phyloP scores from a whole-genome alignment of 2,329 filamentous ascomycete species.

The Elsinoe australis region DNA sequence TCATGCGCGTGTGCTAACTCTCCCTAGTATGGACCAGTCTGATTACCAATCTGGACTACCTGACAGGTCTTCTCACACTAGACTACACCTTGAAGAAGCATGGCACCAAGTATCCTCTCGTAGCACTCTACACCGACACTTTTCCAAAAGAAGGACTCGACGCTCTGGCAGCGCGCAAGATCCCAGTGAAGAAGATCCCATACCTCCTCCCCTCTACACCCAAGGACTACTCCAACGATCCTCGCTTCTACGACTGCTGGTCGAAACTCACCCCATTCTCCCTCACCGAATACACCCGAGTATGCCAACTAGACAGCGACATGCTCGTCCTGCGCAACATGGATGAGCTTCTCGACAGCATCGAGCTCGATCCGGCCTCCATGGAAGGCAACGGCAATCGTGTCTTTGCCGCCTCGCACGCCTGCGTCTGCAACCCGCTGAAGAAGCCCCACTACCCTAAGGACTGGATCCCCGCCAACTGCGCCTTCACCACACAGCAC shows the following conservation, averaged over 20 bases:
- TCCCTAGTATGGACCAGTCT: slow-evolving; percentile 68
- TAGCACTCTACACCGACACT: slow-evolving; percentile 74
- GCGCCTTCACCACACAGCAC: slow-evolving; percentile 55
- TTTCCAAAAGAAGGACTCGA: slow-evolving; percentile 61
- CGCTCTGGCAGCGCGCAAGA: slow-evolving; percentile 61
- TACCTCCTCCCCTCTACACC: slow-evolving; percentile 60
- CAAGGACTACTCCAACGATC: slow-evolving; percentile 67
- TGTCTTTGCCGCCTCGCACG: slow-evolving; percentile 77
- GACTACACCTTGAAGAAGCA: slow-evolving; percentile 63
- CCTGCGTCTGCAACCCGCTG: slow-evolving; percentile 79
- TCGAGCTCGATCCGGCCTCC: slow-evolving; percentile 57
- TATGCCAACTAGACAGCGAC: slow-evolving; percentile 81
- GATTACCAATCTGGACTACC: slow-evolving; percentile 76
- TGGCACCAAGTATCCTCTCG: slow-evolving; percentile 63
- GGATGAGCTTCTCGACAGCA: slow-evolving; percentile 77
- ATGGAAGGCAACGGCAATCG: slow-evolving; percentile 48
- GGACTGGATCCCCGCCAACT: slow-evolving; percentile 59
- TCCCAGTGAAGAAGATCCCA: slow-evolving; percentile 61
- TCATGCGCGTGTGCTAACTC: background rate
- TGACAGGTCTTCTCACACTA: slow-evolving; percentile 74
- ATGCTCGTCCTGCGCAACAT: slow-evolving; percentile 80
- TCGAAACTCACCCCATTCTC: slow-evolving; percentile 75
- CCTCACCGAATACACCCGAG: slow-evolving; percentile 65
- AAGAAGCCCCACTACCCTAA: slow-evolving; percentile 69
- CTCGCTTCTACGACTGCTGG: slow-evolving; percentile 86